A percentile compares a stretch with the other conserved stretches of the same genome.
Evolutionary conservation across 163 green algal species (phyloP).

Genomic region (Chlamydomonas reinhardtii): DNA sequence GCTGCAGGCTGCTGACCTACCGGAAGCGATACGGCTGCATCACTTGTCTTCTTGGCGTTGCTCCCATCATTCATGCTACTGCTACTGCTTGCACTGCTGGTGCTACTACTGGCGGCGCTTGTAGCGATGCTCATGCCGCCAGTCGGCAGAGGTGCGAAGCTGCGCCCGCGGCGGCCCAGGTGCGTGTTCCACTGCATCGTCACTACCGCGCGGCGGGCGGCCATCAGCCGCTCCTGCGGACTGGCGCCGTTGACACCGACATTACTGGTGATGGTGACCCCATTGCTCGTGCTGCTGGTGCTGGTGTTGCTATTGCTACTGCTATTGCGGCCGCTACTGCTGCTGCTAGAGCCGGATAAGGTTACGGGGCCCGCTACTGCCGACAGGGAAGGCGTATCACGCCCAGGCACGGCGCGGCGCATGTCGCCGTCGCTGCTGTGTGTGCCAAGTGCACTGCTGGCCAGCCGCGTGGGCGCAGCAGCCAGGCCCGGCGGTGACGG

Average conservation of each 20-base stretch:
- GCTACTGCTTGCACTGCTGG: neutral
- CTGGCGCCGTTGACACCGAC: neutral
- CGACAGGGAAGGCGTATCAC: too few relatives aligned
- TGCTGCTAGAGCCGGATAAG: neutral
- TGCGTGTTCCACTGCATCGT: constrained; percentile 12
- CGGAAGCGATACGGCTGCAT: neutral
- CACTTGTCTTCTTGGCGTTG: neutral
- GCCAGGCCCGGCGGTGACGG: too few relatives aligned
- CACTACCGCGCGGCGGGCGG: constrained; percentile 58
- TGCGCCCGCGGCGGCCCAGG: neutral
- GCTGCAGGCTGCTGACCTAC: neutral
- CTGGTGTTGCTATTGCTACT: neutral
- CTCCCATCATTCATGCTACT: neutral
- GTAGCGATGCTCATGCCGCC: too few relatives aligned
- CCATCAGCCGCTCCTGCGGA: constrained; percentile 74
- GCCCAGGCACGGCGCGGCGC: too few relatives aligned
- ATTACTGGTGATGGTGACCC: neutral
- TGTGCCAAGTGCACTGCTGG: too few relatives aligned
- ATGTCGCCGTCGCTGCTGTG: too few relatives aligned
- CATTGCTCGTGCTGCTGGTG: neutral
- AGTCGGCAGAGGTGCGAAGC: neutral
- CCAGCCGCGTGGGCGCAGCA: too few relatives aligned
- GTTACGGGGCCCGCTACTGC: too few relatives aligned
- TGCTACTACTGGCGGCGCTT: neutral
- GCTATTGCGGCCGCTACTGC: neutral